phyloP scores from a whole-genome alignment of 2,329 filamentous ascomycete species.

The Microcyclospora tardicrescens region DNA sequence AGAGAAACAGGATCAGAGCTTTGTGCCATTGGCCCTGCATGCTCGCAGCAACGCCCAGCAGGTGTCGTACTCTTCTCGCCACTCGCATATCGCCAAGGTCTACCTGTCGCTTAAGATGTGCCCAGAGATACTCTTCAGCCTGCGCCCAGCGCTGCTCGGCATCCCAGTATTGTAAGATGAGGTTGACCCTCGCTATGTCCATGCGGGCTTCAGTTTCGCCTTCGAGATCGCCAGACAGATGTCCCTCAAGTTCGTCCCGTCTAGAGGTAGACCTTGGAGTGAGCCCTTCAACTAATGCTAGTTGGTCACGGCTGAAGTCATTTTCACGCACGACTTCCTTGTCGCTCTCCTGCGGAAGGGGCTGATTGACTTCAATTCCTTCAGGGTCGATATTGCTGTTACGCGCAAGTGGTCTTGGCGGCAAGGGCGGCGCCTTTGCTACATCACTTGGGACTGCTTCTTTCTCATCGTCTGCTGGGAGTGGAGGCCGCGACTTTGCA shows the following conservation, averaged over 20 bases:
- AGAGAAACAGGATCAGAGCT: constrained; percentile 10
- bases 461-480: no score
- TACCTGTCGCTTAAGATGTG: neutral
- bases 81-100: neutral
- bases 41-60: constrained; percentile 14
- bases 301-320: neutral
- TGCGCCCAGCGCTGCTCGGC: constrained; percentile 5
- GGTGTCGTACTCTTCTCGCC: constrained; percentile 8
- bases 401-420: no score
- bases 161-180: constrained; percentile 9
- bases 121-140: constrained; percentile 6
- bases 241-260: neutral
- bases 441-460: no score
- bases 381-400: no score
- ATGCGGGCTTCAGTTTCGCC: neutral
- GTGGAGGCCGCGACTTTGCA: no score
- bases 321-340: no score
- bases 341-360: neutral
- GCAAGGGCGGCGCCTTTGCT: no score
- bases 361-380: no score
- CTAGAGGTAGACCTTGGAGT: neutral
- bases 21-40: constrained; percentile 10
- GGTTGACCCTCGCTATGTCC: constrained; percentile 2
- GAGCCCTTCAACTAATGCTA: neutral
- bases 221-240: neutral